Conservation (phyloP, 179 eudicot species). For the Beta macrorhiza region DNA sequence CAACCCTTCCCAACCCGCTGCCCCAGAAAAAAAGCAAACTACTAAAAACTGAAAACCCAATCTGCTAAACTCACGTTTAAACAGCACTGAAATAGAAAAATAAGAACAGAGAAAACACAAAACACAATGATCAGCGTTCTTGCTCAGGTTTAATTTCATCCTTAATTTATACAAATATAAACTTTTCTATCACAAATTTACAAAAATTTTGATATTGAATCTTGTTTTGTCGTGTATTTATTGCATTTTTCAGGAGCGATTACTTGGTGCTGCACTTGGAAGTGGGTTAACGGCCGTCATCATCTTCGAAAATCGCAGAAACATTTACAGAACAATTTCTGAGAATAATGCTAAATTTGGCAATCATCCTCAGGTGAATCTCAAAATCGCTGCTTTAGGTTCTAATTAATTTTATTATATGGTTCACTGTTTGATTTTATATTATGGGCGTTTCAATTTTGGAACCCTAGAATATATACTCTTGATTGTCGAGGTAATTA, state of each 20-base stretch:
- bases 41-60: background rate
- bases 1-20: background rate
- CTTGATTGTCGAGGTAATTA: too few relatives aligned
- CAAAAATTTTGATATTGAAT: background rate
- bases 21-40: background rate
- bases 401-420: too few relatives aligned
- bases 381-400: background rate
- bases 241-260: slow-evolving; percentile 62
- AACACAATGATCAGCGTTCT: slow-evolving; percentile 64
- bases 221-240: background rate
- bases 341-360: slow-evolving; percentile 41
- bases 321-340: slow-evolving; percentile 48
- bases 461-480: slow-evolving; percentile 4
- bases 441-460: background rate
- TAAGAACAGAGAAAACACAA: slow-evolving; percentile 13
- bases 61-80: background rate
- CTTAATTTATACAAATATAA: too few relatives aligned
- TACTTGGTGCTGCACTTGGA: slow-evolving; percentile 76
- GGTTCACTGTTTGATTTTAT: background rate
- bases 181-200: too few relatives aligned
- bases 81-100: background rate
- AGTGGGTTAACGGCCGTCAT: slow-evolving; percentile 42
- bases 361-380: slow-evolving; percentile 40
- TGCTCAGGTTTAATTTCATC: slow-evolving; percentile 46
- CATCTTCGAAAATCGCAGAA: slow-evolving; percentile 60